A percentile compares a stretch with the other conserved stretches of the same genome.
Conservation (phyloP, 2,329 filamentous ascomycete species). For the Knufia fluminis region DNA sequence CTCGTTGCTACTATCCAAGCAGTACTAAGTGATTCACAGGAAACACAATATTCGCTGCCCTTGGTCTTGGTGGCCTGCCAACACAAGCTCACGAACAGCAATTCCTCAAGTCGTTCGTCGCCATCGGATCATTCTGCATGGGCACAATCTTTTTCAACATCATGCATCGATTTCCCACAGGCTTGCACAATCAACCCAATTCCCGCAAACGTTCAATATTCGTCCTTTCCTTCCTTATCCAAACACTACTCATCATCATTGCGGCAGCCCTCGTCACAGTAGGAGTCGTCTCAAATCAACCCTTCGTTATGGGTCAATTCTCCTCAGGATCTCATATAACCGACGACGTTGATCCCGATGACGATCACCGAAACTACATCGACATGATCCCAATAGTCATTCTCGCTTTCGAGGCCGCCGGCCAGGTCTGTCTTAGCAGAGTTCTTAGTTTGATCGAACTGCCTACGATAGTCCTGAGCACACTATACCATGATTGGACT, state of each 20-base stretch:
- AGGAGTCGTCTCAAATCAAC: constrained; percentile 26
- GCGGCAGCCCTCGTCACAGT: constrained; percentile 30
- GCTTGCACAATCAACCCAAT: constrained; percentile 25
- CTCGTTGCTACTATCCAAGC: not conserved
- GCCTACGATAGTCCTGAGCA: constrained; percentile 39
- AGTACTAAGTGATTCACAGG: constrained; percentile 23
- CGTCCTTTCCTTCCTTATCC: constrained; percentile 32
- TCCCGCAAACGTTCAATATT: constrained; percentile 31
- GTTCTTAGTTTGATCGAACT: constrained; percentile 36
- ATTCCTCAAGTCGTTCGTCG: constrained; percentile 36
- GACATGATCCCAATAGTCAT: constrained; percentile 32
- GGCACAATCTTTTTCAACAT: constrained; percentile 34
- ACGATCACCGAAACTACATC: constrained; percentile 15
- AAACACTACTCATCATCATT: constrained; percentile 28
- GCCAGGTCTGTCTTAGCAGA: constrained; percentile 36
- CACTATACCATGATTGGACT: constrained; percentile 38
- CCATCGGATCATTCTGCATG: constrained; percentile 31
- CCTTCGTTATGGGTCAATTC: constrained; percentile 19
- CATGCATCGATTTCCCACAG: constrained; percentile 26
- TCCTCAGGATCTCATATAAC: constrained; percentile 17
- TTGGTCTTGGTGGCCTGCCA: constrained; percentile 34
- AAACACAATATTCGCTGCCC: constrained; percentile 36
- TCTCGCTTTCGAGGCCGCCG: constrained; percentile 33
- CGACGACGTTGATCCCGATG: not conserved
- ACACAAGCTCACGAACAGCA: constrained; percentile 29